phyloP scores from a whole-genome alignment of 2,329 filamentous ascomycete genomes.

The Neospermospora avenae region DNA sequence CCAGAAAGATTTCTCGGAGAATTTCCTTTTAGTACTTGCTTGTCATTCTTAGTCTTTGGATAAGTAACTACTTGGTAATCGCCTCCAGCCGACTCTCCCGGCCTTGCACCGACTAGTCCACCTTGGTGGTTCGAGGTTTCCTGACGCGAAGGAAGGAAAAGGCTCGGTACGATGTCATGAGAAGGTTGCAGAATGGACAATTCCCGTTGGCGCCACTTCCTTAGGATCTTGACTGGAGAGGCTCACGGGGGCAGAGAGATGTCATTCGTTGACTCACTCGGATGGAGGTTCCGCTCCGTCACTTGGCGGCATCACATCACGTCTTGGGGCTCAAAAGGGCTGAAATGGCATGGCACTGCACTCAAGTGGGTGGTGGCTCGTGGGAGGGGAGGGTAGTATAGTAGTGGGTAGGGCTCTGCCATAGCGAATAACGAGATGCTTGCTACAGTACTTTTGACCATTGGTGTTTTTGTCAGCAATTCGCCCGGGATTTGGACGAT shows the following conservation, averaged over 20 bases:
- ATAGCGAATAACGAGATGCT: background rate
- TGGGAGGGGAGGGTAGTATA: too few species aligned
- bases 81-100: too few species aligned
- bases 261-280: background rate
- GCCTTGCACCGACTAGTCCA: too few species aligned
- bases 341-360: background rate
- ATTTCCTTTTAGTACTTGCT: too few species aligned
- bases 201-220: conserved; percentile 2
- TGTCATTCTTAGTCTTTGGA: too few species aligned
- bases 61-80: too few species aligned
- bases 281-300: background rate
- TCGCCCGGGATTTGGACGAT: background rate
- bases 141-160: background rate
- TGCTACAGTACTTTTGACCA: background rate
- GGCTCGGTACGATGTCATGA: background rate
- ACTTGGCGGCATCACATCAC: conserved; percentile 2
- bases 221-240: background rate
- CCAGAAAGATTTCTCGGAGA: too few species aligned
- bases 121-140: too few species aligned
- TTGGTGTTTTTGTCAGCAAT: too few species aligned
- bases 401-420: background rate
- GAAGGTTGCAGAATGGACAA: background rate
- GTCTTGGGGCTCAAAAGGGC: conserved; percentile 4
- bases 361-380: too few species aligned
- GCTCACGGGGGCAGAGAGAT: background rate